These are phyloP conservation scores for Crucibulum laeve DNA, from an alignment of 768 basidiomycete genomes.

Conservation along the genomic window DNA sequence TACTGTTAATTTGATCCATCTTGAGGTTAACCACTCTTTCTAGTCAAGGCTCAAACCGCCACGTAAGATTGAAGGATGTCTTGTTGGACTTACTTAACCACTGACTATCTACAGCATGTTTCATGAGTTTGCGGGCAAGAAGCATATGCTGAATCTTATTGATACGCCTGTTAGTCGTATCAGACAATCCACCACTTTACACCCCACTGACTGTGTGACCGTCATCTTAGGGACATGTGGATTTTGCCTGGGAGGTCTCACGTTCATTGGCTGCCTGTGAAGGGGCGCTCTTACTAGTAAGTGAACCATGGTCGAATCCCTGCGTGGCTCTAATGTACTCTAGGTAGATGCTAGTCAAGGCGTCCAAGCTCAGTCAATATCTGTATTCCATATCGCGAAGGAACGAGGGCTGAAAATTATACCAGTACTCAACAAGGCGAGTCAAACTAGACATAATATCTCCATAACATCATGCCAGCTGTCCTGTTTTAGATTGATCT, in stretches of 20 bases:
- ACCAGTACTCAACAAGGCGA: constrained; percentile 90
- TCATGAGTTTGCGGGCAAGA: constrained; percentile 46
- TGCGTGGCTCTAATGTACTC: constrained; percentile 13
- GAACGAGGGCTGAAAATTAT: constrained; percentile 81
- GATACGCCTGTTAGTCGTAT: constrained; percentile 76
- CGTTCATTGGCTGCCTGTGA: constrained; percentile 91
- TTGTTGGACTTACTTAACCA: constrained; percentile 3
- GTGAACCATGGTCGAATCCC: constrained; percentile 7
- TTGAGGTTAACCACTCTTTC: not conserved
- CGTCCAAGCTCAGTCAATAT: constrained; percentile 95
- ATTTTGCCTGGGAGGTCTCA: constrained; percentile 96
- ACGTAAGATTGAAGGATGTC: constrained; percentile 39
- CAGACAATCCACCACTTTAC: not conserved
- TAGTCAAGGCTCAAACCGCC: constrained; percentile 92
- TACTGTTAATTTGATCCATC: not conserved
- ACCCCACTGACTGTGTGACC: not conserved
- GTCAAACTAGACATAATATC: constrained; percentile 2
- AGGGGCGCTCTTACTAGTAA: constrained; percentile 70
- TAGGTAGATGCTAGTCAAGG: constrained; percentile 97
- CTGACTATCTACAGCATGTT: constrained; percentile 61
- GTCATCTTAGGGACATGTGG: constrained; percentile 77
- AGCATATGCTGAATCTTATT: constrained; percentile 86
- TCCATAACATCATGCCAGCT: constrained; percentile 6
- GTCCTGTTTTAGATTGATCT: constrained; percentile 87
- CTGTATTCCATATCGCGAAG: constrained; percentile 85